phyloP scores from a whole-genome alignment of 23 red algal species.

The Pyropia yezoensis region DNA sequence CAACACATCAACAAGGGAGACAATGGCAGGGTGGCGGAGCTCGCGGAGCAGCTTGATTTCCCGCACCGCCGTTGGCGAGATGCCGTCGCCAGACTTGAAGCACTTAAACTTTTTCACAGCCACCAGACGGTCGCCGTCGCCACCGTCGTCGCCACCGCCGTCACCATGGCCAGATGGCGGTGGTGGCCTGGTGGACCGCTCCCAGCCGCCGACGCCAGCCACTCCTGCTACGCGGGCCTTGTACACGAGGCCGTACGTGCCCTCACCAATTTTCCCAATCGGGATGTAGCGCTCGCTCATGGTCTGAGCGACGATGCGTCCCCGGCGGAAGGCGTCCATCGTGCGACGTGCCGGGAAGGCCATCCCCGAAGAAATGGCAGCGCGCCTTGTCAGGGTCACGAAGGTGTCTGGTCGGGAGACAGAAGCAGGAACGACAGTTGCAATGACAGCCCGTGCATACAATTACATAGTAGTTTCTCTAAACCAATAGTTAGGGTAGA shows the following conservation, averaged over 20 bases:
- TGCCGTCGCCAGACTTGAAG: slow-evolving; percentile 75
- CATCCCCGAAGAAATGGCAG: no score
- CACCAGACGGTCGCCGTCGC: slow-evolving; percentile 19
- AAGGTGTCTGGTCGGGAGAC: no score
- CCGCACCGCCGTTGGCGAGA: slow-evolving; percentile 75
- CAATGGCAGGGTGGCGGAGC: slow-evolving; percentile 68
- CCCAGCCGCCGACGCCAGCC: slow-evolving; percentile 8
- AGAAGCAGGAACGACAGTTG: no score
- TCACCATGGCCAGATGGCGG: no score
- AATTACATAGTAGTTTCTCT: no score
- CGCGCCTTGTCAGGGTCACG: no score
- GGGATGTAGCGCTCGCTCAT: slow-evolving; percentile 72
- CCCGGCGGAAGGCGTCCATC: no score
- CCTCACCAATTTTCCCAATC: slow-evolving; percentile 74
- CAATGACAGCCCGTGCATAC: no score
- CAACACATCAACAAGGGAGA: slow-evolving; percentile 70
- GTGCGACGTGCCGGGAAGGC: no score
- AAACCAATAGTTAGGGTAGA: no score
- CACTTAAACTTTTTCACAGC: slow-evolving; percentile 78
- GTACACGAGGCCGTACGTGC: slow-evolving; percentile 89
- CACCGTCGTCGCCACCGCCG: no score
- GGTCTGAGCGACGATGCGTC: not conserved
- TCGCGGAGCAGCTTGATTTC: slow-evolving; percentile 85
- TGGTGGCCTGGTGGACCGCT: slow-evolving; percentile 4
- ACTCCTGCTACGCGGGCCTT: slow-evolving; percentile 54